Evolutionary conservation across 1,284 basidiomycete genomes (phyloP), one percentile per base, ranked within the genome.

Genomic region (Tremellales sp.): DNA sequence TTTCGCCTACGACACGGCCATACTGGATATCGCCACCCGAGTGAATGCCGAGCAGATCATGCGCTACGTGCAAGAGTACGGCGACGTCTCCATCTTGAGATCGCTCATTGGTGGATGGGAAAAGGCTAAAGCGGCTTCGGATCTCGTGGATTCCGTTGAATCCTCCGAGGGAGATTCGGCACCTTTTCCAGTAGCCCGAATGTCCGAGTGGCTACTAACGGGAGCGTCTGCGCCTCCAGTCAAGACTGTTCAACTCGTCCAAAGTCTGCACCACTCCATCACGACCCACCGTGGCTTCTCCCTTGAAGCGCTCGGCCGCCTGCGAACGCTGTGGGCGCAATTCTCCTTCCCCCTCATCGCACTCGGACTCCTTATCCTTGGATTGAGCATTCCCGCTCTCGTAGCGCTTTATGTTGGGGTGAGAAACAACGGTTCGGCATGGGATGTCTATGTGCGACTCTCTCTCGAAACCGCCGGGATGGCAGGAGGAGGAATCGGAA

Each of bases 261-360:
- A 53, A 42, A 39, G 19, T 29, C 48, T 32, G 16, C 38, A 49
- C 16, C 40, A 52, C 6, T 58, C 59, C n/a, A 55, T 63, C 43
- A 40, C 13, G 8, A 32, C 48, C 13, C 56, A 71, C 46, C 54
- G 56, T 25, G 46, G 49, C 21, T 91, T 84, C 61, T 82, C 79
- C 21, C 78, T 83, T 26, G 69, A 78, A 10, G 82, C 86, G 3
- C 77, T 95, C 28, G 74, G 76, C 1, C 78, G 79, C 3, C 92
- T 93, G 57, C 83, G 91, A 6, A 74, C 79, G 19, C 82, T 97
- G 43, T 99, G 95, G 95, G 94, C 95, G 0, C 87, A 88, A 62
- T 98, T 98, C 75, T 88, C 92, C 54, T 75, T 85, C 3, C 63
- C 78, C 0, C 76, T 88, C 10, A 97, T 98, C 76, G 69, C 71